Base-by-base conservation (phyloP, 2,329 filamentous ascomycete genomes). In the Colletotrichum sojae region DNA sequence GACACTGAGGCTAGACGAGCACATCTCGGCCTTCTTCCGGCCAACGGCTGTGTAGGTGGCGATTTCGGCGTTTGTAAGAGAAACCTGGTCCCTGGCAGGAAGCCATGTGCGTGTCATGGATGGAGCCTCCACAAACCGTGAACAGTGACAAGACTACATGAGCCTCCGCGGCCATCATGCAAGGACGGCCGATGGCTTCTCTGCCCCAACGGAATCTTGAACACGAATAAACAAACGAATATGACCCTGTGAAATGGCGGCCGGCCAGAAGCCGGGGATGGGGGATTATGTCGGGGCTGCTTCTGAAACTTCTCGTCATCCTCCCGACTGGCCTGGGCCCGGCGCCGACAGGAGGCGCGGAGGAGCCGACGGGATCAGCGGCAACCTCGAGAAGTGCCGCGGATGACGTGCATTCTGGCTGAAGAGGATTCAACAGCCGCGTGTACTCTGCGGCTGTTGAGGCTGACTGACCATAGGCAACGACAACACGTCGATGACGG, bases 41-140 rank as follows among this genome's bases (percentile, higher is more conserved):
- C 25, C 9, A 18, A 31, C 55, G 46, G 46, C 20, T 39, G 15
- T 43, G 36, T 31, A 18, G 31, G 36, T 27, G 5, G 46, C 36
- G 48, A 43, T 15, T 27, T 52, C 31, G 46, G 57, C 46, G 2
- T 60, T 52, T 31, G 2, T 43, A n/a, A 31, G 8, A 10, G 31
- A 13, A n/a, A 16, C 57, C 57, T 16, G 46, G 31, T 60, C 57
- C 57, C 46, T 52, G 46, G 20, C 57, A 15, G 15, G 10, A 45
- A 20, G 10, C 5, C 45, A 36, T 36, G 31, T 36, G 31, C 31
- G 31, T 18, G 45, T 10, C 45, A 48, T 25, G 48, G 18, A 16
- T 39, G 45, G 57, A 51, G 57, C 25, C 49, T 15, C 15, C 12
- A 20, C n/a, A 16, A n/a, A 49, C 22, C 13, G 46, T 20, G 57